phyloP scores from a whole-genome alignment of 345 rosid species.

The Anacardium occidentale region DNA sequence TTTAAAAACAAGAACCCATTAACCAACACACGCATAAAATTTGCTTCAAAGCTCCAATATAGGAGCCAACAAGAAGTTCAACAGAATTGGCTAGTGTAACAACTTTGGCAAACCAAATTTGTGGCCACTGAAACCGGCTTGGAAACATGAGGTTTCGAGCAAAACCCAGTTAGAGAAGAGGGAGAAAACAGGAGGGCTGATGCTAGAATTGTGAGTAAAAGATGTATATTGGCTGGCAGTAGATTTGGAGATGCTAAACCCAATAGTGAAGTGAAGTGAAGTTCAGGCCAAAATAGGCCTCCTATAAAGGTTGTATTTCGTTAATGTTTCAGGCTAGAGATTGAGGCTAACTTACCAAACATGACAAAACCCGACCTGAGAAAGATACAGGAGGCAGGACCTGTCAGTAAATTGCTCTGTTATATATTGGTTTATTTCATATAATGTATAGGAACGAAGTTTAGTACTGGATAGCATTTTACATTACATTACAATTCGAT shows the following conservation, averaged over 20 bases:
- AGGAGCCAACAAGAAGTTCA: conserved; percentile 24
- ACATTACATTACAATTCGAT: too few species aligned
- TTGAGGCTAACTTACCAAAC: conserved; percentile 56
- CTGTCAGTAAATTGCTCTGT: conserved; percentile 68
- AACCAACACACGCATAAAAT: conserved; percentile 29
- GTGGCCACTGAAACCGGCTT: conserved; percentile 28
- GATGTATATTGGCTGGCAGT: conserved; percentile 10
- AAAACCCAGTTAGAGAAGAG: conserved; percentile 34
- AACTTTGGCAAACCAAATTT: conserved; percentile 17
- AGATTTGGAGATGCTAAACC: background rate
- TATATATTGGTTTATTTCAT: too few species aligned
- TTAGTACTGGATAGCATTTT: too few species aligned
- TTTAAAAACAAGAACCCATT: conserved; percentile 34
- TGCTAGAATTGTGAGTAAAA: conserved; percentile 26
- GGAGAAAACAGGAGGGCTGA: conserved; percentile 9
- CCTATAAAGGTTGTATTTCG: conserved; percentile 69
- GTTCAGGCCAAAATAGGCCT: conserved; percentile 56
- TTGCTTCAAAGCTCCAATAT: conserved; percentile 35
- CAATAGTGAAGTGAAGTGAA: conserved; percentile 34
- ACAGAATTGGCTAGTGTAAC: conserved; percentile 24
- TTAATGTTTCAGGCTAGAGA: conserved; percentile 71
- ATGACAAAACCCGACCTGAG: conserved; percentile 53
- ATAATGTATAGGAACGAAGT: too few species aligned
- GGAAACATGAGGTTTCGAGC: conserved; percentile 28
- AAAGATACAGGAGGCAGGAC: conserved; percentile 67